Evolutionary conservation across 768 basidiomycete genomes (phyloP), one percentile per base, ranked within the genome.

Genomic region (Pleurotus ostreatus): DNA sequence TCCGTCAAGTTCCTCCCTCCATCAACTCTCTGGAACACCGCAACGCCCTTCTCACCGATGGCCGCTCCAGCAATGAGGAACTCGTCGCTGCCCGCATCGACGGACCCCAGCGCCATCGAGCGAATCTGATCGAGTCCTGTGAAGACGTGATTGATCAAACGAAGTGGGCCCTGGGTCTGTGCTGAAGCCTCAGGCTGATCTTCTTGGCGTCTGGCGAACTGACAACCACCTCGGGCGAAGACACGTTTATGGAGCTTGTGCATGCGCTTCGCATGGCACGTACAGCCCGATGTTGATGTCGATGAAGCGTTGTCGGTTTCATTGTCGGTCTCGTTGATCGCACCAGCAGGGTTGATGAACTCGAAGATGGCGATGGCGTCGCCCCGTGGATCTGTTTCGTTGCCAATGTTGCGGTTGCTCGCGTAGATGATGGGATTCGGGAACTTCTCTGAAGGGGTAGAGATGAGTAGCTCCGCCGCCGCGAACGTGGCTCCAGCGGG

Each of bases 291-390:
- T 30, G 78, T 67, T 9, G 85, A 68, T 55, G 80, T 75, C 2
- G 75, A 77, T n/a, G 78, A 65, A 48, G 80, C 79, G 16, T 81
- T 82, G 23, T 70, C 61, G 49, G 73, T 72, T 13, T 79, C 30
- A 20, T 44, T 40, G 26, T 26, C 23, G 38, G 58, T 22, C 22
- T 30, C 45, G 5, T 66, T 40, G 37, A 15, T 63, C 54, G 46
- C 46, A 16, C 55, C 40, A 16, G 56, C 60, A 16, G 59, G 60
- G 49, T 70, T 68, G 43, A 73, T 65, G 40, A 71, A 71, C 61
- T 77, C 71, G 63, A 81, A 82, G 59, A 85, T 77, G 20, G 80
- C 81, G 51, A 84, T 82, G 8, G 83, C 74, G 67, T 84, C 83
- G 5, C 84, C 83, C 12, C 69, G 70, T 22, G 74, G 65, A 60